Percentiles rank a stretch among this genome's conserved stretches.
Conservation (phyloP, 192 early-diverging fungal species). For the Coemansia sp. region DNA sequence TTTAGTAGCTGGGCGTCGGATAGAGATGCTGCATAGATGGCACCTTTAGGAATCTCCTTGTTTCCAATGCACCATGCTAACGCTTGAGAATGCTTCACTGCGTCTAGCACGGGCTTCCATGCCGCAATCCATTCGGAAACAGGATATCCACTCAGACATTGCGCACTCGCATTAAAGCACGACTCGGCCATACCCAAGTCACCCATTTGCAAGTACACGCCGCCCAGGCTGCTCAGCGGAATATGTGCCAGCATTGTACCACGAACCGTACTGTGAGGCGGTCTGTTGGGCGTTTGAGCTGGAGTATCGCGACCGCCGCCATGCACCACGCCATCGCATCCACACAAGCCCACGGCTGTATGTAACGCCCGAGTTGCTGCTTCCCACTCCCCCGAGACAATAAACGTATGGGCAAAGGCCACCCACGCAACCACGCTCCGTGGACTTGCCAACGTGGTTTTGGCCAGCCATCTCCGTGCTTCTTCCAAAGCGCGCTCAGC, state of each 20-base stretch:
- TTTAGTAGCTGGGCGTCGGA: conserved; percentile 46
- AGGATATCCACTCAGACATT: conserved; percentile 29
- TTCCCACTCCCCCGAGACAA: conserved; percentile 51
- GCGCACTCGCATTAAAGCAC: conserved; percentile 49
- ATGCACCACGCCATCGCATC: conserved; percentile 43
- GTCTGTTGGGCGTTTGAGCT: background rate
- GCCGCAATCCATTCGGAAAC: conserved; percentile 22
- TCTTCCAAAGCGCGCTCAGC: conserved; percentile 39
- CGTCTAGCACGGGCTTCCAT: conserved; percentile 24
- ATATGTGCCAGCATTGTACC: conserved; percentile 43
- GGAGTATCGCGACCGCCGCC: conserved; percentile 22
- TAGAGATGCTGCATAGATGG: conserved; percentile 11
- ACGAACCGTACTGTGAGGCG: conserved; percentile 3
- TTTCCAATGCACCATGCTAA: conserved; percentile 18
- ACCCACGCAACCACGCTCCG: conserved; percentile 51
- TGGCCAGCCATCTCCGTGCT: conserved; percentile 52
- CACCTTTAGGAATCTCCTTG: background rate
- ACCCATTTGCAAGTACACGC: conserved; percentile 49
- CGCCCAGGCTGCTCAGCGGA: conserved; percentile 47
- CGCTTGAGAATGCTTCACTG: conserved; percentile 5
- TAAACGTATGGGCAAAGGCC: conserved; percentile 52
- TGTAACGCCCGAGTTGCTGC: conserved; percentile 49
- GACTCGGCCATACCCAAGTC: conserved; percentile 49
- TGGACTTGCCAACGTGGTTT: conserved; percentile 44
- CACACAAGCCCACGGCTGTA: conserved; percentile 48